These are phyloP conservation scores for Funneliformis caledonium DNA, from an alignment of 371 early-diverging fungal genomes.

Conservation along the genomic window DNA sequence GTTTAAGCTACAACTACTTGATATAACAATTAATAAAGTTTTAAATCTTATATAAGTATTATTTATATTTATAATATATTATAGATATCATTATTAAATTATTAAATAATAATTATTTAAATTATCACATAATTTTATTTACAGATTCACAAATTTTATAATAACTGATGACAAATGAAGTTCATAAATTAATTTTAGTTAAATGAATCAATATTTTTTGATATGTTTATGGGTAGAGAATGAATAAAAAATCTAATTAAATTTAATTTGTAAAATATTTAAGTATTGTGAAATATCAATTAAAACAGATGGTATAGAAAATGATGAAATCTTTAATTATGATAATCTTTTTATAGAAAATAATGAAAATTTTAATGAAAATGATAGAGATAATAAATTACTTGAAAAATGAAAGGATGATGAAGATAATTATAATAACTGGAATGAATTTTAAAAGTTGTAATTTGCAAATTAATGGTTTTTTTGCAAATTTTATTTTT, in stretches of 20 bases:
- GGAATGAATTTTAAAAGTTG: neutral
- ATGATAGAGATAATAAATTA: neutral
- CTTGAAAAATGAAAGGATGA: neutral
- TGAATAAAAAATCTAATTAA: neutral
- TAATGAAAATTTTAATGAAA: neutral
- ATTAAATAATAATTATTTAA: too few species aligned
- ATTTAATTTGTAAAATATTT: neutral
- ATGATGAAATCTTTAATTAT: neutral
- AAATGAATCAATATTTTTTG: neutral
- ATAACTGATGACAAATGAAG: conserved; percentile 13
- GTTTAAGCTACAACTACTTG: neutral
- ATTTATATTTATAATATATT: too few species aligned
- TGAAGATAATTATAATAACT: neutral
- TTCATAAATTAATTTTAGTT: neutral
- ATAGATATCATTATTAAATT: too few species aligned
- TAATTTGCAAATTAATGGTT: too few species aligned
- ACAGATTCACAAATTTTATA: neutral
- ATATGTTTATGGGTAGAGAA: neutral
- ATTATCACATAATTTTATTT: neutral
- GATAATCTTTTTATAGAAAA: neutral
- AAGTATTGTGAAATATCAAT: neutral
- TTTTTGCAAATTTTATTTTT: too few species aligned
- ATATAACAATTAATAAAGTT: neutral
- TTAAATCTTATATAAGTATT: too few species aligned
- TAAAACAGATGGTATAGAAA: neutral